Base-by-base conservation (phyloP, 2,329 filamentous ascomycete genomes). In the Colletotrichum acutatum region DNA sequence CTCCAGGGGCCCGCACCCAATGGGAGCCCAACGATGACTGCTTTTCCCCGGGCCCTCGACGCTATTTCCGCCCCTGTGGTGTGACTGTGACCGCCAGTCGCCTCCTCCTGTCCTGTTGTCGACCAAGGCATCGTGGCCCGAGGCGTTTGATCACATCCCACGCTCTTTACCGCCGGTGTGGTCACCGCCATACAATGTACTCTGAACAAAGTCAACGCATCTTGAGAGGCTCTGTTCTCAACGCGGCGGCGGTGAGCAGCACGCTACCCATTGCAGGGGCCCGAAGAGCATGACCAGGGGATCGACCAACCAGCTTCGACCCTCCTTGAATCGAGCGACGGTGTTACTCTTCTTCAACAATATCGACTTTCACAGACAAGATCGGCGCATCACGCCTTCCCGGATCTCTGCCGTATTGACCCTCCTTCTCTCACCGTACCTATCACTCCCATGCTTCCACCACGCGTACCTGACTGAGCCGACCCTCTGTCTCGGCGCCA, bases 171-270 rank as follows among this genome's bases (percentile, higher is more conserved):
- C 42, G 7, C 19, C 42, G 42, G 19, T 49, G 42, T 49, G 42
- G 42, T 49, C 42, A 49, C 42, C 42, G 42, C 42, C 28, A 11
- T 22, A n/a, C 37, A 28, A 11, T 26, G 24, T 6, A 8, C 52
- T 19, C 11, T 19, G 19, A 30, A 9, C 42, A n/a, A 34, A 53
- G 24, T 34, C 11, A 22, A n/a, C n/a, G n/a, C 61, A 7, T n/a
- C 12, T 28, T 16, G 42, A 37, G 24, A 67, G 46, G 24, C 56
- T 46, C 56, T 52, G 16, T 49, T 57, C 63, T 46, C 46, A 71
- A 67, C 68, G 56, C 8, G 42, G n/a, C 28, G 34, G 68, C 68
- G 68, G 63, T 71, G 68, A 71, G 56, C 28, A 71, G 42, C 56
- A 54, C n/a, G n/a, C n/a, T n/a, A n/a, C 32, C 68, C n/a, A 42